Evolutionary conservation across 1,139 yeast species (phyloP), one percentile per base, ranked within the genome.

Genomic region (Pichia sp.): DNA sequence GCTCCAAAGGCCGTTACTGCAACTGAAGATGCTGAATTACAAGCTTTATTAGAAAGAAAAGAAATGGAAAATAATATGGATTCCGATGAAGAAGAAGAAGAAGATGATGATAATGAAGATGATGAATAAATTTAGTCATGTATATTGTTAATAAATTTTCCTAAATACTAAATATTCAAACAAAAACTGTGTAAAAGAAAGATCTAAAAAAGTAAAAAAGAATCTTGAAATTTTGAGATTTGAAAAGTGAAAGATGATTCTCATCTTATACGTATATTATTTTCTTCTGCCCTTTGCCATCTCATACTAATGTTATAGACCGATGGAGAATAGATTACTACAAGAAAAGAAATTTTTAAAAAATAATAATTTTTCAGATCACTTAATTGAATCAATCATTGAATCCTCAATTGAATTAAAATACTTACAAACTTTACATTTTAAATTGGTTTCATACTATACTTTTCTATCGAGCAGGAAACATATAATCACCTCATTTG

Each of bases 1-100:
- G 93, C 96, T 63, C 98, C 99, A 67, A 91, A 91, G 81, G 97
- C 98, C 47, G 98, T 93, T 60, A 89, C 97, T 56, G 98, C 96
- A 56, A 87, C 93, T 57, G 99, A 93, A 70, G 99, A 93, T 70
- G 98, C 97, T 56, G 98, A 91, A 73, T 82, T 93, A 67, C 96
- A 90, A 72, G 96, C 96, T 59, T 77, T 93, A 62, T 85, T 93
- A 82, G 90, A 84, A 69, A 76, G 81, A 67, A 81, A 83, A 60
- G 89, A 83, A 69, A 71, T 79, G 63, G 90, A 83, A 67, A 81
- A 79, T 60, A 73, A 79, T 62, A 76, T 79, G 65, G 84, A 79
- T 57, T 77, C 81, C 44, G 84, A 80, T 53, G 84, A 80, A 14
- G 69, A 65, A 16, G 62, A 63, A 51, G 82, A 79, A 48, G 81